These are phyloP conservation scores for Jamesozyma spencerorum DNA, from an alignment of 805 yeast species.

Conservation along the genomic window DNA sequence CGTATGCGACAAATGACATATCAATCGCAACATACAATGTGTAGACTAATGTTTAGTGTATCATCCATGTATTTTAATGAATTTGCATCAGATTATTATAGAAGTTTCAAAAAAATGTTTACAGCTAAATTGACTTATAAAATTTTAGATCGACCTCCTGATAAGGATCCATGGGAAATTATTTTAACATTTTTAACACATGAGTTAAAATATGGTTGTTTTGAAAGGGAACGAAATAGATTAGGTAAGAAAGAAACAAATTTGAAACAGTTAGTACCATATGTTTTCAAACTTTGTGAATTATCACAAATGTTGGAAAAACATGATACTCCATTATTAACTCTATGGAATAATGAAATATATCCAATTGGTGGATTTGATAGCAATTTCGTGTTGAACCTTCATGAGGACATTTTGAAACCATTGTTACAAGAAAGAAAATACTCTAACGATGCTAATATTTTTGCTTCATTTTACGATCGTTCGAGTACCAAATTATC, in stretches of 20 bases:
- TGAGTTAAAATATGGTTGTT: conserved; percentile 9
- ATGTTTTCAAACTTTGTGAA: conserved; percentile 2
- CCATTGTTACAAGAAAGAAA: conserved; percentile 10
- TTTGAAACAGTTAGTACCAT: conserved; percentile 4
- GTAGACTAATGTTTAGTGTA: conserved; percentile 15
- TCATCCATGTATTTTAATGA: conserved; percentile 26
- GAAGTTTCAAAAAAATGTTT: conserved; percentile 25
- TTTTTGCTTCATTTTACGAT: conserved; percentile 23
- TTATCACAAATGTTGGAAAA: background rate
- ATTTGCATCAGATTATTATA: conserved; percentile 24
- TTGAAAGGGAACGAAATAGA: conserved; percentile 1
- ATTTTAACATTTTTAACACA: conserved; percentile 19
- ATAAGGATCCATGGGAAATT: conserved; percentile 21
- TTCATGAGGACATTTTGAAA: conserved; percentile 12
- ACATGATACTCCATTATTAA: conserved; percentile 3
- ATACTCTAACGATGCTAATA: conserved; percentile 11
- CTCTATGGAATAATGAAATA: conserved; percentile 14
- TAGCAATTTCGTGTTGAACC: conserved; percentile 8
- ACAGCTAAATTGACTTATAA: conserved; percentile 23
- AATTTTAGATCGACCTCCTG: conserved; percentile 16
- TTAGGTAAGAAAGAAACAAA: conserved; percentile 4
- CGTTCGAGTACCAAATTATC: conserved; percentile 14
- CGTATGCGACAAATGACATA: conserved; percentile 10
- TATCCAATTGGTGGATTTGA: conserved; percentile 14
- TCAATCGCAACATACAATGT: conserved; percentile 10